Evolutionary conservation across 1,139 yeast genomes (phyloP), one percentile per base, ranked within the genome.

Genomic region (Wickerhamomyces sp.): DNA sequence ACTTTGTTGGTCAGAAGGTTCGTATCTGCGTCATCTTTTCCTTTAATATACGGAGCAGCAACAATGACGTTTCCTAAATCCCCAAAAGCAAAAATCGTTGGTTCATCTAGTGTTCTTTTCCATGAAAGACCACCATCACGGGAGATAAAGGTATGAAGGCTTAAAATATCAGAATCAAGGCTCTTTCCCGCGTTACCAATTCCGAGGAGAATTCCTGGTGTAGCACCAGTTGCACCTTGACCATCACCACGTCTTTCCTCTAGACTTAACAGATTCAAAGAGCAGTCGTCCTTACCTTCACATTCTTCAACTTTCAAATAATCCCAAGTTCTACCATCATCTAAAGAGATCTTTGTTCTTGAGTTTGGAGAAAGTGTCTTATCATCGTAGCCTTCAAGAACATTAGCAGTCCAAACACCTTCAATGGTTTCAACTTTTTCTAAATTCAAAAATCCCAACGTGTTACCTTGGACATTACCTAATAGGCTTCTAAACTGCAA

Each of bases 71-170:
- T 87, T 36, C 96, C 97, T 43, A 76, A 76, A 59, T 88, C 95
- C 40, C 94, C 96, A 63, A 80, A 82, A 0, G 82, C 69, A 48
- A 75, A 80, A 5, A 70, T 54, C 33, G 78, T 68, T 2, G 89
- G 78, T 30, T 68, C 73, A 30, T 77, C 76, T 20, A 79, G 54
- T 0, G 79, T 74, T 42, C 67, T 58, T 30, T 60, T 61, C 96
- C 96, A 89, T 0, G 81, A 64, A 7, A 71, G 60, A 18, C 96
- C 96, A 28, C 89, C 92, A 61, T 88, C 88, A 46, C 86, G 71
- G 0, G 95, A 85, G 5, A 85, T 55, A 58, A 70, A 87, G 1
- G 89, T 79, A 16, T 65, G 60, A 54, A 67, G 48, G 4, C 65
- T 55, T 0, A 53, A 41, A 12, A 56, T 33, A 19, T 64, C 60